A percentile compares a stretch with the other conserved stretches of the same genome.
Conservation (phyloP, 2,329 filamentous ascomycete genomes). For the Xylaria sp. region DNA sequence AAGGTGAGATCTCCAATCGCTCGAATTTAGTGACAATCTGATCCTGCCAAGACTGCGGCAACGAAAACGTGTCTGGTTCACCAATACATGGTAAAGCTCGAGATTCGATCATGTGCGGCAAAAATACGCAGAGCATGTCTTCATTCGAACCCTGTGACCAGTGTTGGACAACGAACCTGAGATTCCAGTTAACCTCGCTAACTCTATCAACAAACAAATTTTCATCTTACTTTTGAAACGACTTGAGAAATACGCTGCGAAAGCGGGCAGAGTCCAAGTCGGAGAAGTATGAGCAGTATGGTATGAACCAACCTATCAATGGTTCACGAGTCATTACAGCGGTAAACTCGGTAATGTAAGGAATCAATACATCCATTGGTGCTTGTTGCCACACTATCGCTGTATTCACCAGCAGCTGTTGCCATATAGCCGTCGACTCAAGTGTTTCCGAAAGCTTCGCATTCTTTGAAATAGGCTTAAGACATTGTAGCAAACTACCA, state of each 20-base stretch:
- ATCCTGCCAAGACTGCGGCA: slow-evolving; percentile 77
- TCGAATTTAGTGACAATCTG: slow-evolving; percentile 78
- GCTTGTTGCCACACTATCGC: slow-evolving; percentile 79
- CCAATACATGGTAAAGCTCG: slow-evolving; percentile 64
- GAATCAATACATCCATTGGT: slow-evolving; percentile 81
- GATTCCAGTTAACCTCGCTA: slow-evolving; percentile 44
- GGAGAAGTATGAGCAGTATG: slow-evolving; percentile 85
- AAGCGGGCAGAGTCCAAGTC: slow-evolving; percentile 80
- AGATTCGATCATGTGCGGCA: slow-evolving; percentile 72
- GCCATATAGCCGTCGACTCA: slow-evolving; percentile 61
- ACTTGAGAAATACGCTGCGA: slow-evolving; percentile 78
- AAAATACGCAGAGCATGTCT: slow-evolving; percentile 73
- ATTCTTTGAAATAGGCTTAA: slow-evolving; percentile 60
- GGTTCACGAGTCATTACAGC: slow-evolving; percentile 72
- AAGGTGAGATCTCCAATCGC: slow-evolving; percentile 70
- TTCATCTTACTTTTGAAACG: slow-evolving; percentile 77
- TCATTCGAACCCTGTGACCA: slow-evolving; percentile 76
- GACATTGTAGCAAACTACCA: slow-evolving; percentile 63
- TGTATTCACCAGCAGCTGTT: slow-evolving; percentile 65
- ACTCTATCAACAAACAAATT: not conserved
- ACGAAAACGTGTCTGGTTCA: slow-evolving; percentile 64
- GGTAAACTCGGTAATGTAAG: slow-evolving; percentile 73
- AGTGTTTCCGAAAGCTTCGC: slow-evolving; percentile 53
- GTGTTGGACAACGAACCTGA: slow-evolving; percentile 77
- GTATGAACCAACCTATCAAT: slow-evolving; percentile 79